Base-by-base conservation (phyloP, 257 asterid genomes). In the Gentiana straminea region DNA sequence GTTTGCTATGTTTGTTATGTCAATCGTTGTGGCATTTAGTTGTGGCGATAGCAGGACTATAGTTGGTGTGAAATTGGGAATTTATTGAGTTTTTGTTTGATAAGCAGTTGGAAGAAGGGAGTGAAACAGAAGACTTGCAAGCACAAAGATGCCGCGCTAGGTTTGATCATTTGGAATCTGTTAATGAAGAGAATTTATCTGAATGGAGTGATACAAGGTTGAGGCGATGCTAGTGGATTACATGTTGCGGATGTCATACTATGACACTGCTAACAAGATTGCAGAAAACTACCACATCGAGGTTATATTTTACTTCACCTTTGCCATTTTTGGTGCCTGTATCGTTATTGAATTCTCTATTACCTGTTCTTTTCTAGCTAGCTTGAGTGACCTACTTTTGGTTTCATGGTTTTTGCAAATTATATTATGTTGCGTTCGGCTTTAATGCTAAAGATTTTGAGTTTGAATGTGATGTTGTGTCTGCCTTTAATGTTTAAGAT, bases 211-310 rank as follows among this genome's bases (percentile, higher is more conserved):
- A 55, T 71, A 77, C 69, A 35, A 86, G 99, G 37, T 72, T 93
- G 89, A 89, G 82, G 59, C 66, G 97, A 80, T 93, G 71, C 87
- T 93, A 52, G 94, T 93, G 35, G 99, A 93, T 64, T 93, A 93
- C 75, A 86, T 93, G 94, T 60, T 89, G 78, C 81, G 97, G 49
- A 89, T 92, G 97, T 92, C 99, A 12, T 92, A 88, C 70, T 88
- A 78, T 61, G 89, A 80, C 63, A 83, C 97, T 52, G 99, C 99
- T 55, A 67, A 59, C 59, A 86, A 81, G 86, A 85, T 93, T 63
- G 92, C 97, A 37, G 92, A 84, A 75, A 72, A 78, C 77, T 77
- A 92, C 81, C 81, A 80, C 56, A 86, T 89, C 65, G 83, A 82
- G 97, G 99, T 93, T 57, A 62, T 56, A 58, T 57, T 56, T 15